Percentiles rank a stretch among this genome's conserved stretches.
These are phyloP conservation scores for Cerrena zonata DNA, from an alignment of 1,284 basidiomycete species.

Conservation along the genomic window DNA sequence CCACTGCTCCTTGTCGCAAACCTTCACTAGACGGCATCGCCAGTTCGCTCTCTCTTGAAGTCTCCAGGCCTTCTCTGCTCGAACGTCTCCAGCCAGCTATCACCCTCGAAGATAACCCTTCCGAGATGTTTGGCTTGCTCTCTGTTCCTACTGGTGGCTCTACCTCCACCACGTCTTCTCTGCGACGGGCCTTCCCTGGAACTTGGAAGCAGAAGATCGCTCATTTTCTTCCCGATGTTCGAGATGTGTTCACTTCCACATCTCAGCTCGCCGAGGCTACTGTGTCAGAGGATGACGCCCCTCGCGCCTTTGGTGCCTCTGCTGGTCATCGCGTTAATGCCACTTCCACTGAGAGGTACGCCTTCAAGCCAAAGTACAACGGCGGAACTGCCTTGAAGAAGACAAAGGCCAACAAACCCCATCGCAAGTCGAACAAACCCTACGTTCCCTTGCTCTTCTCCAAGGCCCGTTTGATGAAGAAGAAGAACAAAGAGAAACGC, in stretches of 20 bases:
- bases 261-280: background rate
- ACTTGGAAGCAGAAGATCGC: background rate
- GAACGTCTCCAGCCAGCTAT: background rate
- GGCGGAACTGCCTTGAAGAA: slow-evolving; percentile 2
- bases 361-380: slow-evolving; percentile 1
- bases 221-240: background rate
- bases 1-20: background rate
- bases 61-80: background rate
- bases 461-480: background rate
- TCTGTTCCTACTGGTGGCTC: background rate
- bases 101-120: background rate
- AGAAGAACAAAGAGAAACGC: too few relatives aligned
- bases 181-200: background rate
- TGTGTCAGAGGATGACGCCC: too few relatives aligned
- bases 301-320: background rate
- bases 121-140: background rate
- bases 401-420: background rate
- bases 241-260: background rate
- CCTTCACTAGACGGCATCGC: background rate
- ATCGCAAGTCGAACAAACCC: background rate
- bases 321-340: background rate
- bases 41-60: background rate
- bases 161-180: background rate
- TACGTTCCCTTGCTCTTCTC: slow-evolving; percentile 1
- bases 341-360: background rate